phyloP scores from a whole-genome alignment of 371 early-diverging fungal species.

The Apophysomyces sp. region DNA sequence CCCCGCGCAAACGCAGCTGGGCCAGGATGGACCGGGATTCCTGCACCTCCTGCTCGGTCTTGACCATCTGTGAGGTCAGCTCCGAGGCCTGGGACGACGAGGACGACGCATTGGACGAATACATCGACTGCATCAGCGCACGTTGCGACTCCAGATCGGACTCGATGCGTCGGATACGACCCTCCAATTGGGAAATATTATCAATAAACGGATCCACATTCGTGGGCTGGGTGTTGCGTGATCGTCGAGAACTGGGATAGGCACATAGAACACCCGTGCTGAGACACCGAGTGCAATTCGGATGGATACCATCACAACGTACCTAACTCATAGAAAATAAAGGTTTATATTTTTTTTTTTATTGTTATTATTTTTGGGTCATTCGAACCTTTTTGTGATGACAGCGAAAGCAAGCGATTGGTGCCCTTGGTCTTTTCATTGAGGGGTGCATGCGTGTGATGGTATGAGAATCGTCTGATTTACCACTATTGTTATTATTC shows the following conservation, averaged over 20 bases:
- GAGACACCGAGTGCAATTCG: constrained; percentile 42
- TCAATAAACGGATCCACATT: constrained; percentile 48
- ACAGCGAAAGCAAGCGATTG: constrained; percentile 35
- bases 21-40: constrained; percentile 47
- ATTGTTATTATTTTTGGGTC: too few relatives aligned
- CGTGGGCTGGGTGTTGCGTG: constrained; percentile 44
- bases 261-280: constrained; percentile 41
- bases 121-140: constrained; percentile 26
- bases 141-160: constrained; percentile 38
- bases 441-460: constrained; percentile 23
- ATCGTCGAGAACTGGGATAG: constrained; percentile 42
- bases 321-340: constrained; percentile 17
- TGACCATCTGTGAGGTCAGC: constrained; percentile 22
- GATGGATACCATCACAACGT: constrained; percentile 44
- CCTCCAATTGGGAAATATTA: constrained; percentile 42
- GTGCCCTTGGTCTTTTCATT: constrained; percentile 34
- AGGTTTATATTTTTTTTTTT: background rate
- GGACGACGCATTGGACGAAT: background rate
- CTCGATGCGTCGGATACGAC: constrained; percentile 39
- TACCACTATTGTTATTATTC: background rate
- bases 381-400: constrained; percentile 31
- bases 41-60: constrained; percentile 45
- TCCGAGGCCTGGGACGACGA: constrained; percentile 3
- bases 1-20: constrained; percentile 42
- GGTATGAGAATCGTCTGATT: constrained; percentile 3